Base-by-base conservation (phyloP, 495 filamentous ascomycete genomes). In the Hypoxylon crocopeplum region DNA sequence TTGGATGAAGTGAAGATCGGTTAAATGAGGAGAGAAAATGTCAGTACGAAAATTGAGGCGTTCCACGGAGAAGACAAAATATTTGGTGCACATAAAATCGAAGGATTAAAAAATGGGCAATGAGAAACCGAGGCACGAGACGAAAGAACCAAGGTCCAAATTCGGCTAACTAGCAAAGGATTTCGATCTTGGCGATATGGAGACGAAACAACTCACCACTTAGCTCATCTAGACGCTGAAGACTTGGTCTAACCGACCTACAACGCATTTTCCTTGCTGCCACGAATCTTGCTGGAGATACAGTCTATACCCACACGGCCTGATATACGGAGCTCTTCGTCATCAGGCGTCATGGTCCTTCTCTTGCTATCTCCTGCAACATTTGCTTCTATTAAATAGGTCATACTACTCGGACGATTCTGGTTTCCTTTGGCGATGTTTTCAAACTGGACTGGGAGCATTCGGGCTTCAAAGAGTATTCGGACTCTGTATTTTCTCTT, bases 1-100 rank as follows among this genome's bases (percentile, higher is more conserved):
- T 34, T 46, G 15, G 56, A 64, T 21, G 67, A 69, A 27, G 48
- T 58, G 13, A 70, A 70, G 47, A 62, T 59, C 10, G 60, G 61
- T 16, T 67, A 40, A 67, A 59, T 40, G 56, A 36, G 15, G 37
- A 17, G 42, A 52, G 39, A 53, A 48, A 54, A 37, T 25, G n/a
- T 38, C 15, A 48, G 44, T 50, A 56, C 27, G 56, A 54, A 54
- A 63, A 48, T 24, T 1, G 36, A 17, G 62, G 66, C 66, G 62
- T 69, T 67, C 16, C 3, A 39, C 7, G 32, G 51, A 47, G 42
- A 64, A 67, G 42, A 56, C 29, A 60, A 64, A 62, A 56, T 45
- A 54, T 39, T 19, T 27, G 33, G 45, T 57, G 48, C 44, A 64
- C 44, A 55, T 51, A 64, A 64, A 64, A 41, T 32, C 20, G 36